Conservation (phyloP, 2,329 filamentous ascomycete species). For the Arthrobotrys entomopaga region DNA sequence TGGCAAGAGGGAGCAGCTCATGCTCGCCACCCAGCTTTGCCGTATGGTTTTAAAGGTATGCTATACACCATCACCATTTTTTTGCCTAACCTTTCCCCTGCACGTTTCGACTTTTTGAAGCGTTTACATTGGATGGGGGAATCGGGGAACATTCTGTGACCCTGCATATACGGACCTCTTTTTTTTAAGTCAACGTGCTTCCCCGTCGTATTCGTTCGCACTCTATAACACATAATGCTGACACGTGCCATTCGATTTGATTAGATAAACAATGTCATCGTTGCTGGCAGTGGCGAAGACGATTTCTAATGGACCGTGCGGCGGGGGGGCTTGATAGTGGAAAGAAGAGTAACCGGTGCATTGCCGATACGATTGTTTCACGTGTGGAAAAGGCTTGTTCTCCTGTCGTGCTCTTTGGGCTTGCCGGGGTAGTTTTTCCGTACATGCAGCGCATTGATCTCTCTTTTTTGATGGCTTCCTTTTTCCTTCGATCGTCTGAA, state of each 20-base stretch:
- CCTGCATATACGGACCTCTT: slow-evolving; percentile 29
- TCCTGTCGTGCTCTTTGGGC: slow-evolving; percentile 6
- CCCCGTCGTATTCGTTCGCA: not conserved
- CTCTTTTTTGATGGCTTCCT: not conserved
- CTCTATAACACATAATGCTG: slow-evolving; percentile 20
- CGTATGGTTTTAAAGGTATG: slow-evolving; percentile 93
- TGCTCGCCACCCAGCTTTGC: slow-evolving; percentile 95
- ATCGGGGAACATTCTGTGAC: slow-evolving; percentile 1
- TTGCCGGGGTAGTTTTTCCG: slow-evolving; percentile 48
- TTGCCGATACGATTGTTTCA: slow-evolving; percentile 47
- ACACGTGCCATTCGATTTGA: slow-evolving; percentile 30
- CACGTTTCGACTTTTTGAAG: slow-evolving; percentile 73
- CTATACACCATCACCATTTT: slow-evolving; percentile 54
- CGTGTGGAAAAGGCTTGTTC: slow-evolving; percentile 38
- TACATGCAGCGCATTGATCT: slow-evolving; percentile 41
- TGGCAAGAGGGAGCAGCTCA: slow-evolving; percentile 95
- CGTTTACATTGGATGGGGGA: slow-evolving; percentile 68
- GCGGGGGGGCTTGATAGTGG: slow-evolving; percentile 13
- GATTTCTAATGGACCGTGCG: slow-evolving; percentile 57
- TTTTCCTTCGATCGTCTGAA: too few relatives aligned
- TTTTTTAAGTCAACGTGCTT: slow-evolving; percentile 37
- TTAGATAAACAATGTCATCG: slow-evolving; percentile 60
- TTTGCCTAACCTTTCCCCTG: slow-evolving; percentile 78
- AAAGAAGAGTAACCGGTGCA: slow-evolving; percentile 23
- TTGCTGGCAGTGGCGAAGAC: slow-evolving; percentile 60